Conservation (phyloP, 1,284 basidiomycete species). For the Sparassis latifolia region DNA sequence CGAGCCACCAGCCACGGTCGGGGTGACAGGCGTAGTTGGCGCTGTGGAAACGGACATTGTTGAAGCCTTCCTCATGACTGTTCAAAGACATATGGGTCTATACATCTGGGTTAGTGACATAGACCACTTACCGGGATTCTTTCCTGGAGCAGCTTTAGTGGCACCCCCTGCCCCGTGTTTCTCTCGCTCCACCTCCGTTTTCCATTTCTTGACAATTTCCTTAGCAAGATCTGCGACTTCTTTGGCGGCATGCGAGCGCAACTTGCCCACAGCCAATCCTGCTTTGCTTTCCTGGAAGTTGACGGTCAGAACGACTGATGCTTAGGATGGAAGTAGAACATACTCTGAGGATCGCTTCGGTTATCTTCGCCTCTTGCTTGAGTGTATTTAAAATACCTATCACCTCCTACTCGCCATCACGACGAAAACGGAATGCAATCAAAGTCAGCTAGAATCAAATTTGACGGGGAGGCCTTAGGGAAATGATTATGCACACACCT, state of each 20-base stretch:
- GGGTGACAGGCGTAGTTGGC: slow-evolving; percentile 40
- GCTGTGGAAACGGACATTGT: slow-evolving; percentile 14
- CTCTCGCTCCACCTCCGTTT: slow-evolving; percentile 76
- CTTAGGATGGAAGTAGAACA: slow-evolving; percentile 30
- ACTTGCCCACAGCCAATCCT: slow-evolving; percentile 88
- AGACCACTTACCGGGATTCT: slow-evolving; percentile 28
- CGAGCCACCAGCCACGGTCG: slow-evolving; percentile 28
- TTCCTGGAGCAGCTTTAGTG: slow-evolving; percentile 23
- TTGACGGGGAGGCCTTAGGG: slow-evolving; percentile 34
- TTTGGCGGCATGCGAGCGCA: slow-evolving; percentile 70
- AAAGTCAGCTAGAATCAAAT: slow-evolving; percentile 28
- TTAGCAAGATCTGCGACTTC: slow-evolving; percentile 82
- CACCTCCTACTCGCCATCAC: slow-evolving; percentile 51
- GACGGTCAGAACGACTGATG: background rate
- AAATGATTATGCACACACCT: slow-evolving; percentile 45
- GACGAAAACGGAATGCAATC: slow-evolving; percentile 4
- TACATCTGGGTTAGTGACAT: background rate
- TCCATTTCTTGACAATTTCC: slow-evolving; percentile 91
- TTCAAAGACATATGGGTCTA: slow-evolving; percentile 7
- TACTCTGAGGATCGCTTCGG: slow-evolving; percentile 84
- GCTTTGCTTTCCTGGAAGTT: slow-evolving; percentile 71
- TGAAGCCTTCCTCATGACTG: slow-evolving; percentile 22
- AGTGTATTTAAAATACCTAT: slow-evolving; percentile 64
- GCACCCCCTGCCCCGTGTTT: slow-evolving; percentile 39
- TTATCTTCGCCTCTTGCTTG: slow-evolving; percentile 76